Evolutionary conservation across 2,329 filamentous ascomycete species (phyloP).

Genomic region (Emericellopsis cladophorae): DNA sequence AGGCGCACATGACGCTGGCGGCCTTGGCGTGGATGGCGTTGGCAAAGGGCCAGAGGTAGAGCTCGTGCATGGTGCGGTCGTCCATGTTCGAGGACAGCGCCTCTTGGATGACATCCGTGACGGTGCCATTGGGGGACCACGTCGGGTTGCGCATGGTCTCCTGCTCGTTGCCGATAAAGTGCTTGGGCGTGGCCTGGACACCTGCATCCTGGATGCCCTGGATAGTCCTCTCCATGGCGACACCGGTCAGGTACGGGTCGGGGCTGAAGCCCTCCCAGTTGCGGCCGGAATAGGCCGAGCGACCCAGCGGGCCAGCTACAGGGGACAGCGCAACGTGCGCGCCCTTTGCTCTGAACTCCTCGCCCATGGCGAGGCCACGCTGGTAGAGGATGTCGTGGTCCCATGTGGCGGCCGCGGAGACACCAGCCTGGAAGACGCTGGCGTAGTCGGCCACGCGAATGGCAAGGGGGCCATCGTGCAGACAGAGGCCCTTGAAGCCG

Average conservation of each 20-base stretch:
- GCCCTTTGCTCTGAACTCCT: conserved; percentile 60
- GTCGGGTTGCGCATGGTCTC: conserved; percentile 17
- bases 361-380: conserved; percentile 36
- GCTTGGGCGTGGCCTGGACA: conserved; percentile 24
- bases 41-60: conserved; percentile 22
- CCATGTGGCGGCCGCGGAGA: conserved; percentile 52
- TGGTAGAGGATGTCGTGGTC: conserved; percentile 57
- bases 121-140: conserved; percentile 10
- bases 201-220: conserved; percentile 19
- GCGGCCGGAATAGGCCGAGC: conserved; percentile 34
- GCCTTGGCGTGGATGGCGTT: conserved; percentile 17
- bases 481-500: conserved; percentile 28
- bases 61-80: conserved; percentile 41
- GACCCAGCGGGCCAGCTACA: conserved; percentile 28
- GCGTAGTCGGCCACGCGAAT: conserved; percentile 26
- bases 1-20: conserved; percentile 29
- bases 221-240: conserved; percentile 24
- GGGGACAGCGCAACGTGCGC: conserved; percentile 53
- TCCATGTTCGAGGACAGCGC: conserved; percentile 34
- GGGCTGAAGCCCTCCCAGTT: conserved; percentile 55
- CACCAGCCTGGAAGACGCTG: conserved; percentile 36
- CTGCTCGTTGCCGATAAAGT: conserved; percentile 24
- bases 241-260: conserved; percentile 55
- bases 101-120: conserved; percentile 12
- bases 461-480: conserved; percentile 20